Evolutionary conservation across 108 stramenopile genomes (phyloP), one percentile per base, ranked within the genome.

Genomic region (Nannochloropsis salina): DNA sequence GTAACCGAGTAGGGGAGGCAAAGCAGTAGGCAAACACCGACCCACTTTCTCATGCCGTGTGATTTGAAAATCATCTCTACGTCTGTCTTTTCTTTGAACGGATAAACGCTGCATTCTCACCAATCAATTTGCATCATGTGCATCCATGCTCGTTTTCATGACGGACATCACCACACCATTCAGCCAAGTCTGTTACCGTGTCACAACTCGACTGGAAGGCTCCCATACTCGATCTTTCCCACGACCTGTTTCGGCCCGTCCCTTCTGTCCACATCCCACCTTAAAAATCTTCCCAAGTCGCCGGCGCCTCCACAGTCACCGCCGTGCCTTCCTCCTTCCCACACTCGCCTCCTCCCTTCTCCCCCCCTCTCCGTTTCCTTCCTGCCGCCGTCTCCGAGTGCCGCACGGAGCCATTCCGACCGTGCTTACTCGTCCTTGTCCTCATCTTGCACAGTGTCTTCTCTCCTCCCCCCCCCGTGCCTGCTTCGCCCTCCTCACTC

Each of bases 261-360:
- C 8, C 61, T 74, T n/a, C 61, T 51, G 10, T 51, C 10, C 47
- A n/a, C 61, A 15, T 74, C n/a, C 61, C 61, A n/a, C 6, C 4
- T n/a, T 74, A 74, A 2, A 74, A n/a, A n/a, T 74, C 61, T n/a
- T 74, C 61, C 61, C 61, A 74, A n/a, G 3, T 74, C 15, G 61
- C 61, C 61, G 61, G 61, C 4, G 61, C 61, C 61, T 74, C 61
- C 61, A 74, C 61, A 6, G 61, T n/a, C 61, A 74, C 61, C 61
- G 15, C 61, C 61, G n/a, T n/a, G 4, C 61, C 61, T 6, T 8
- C 2, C 61, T 74, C n/a, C 61, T 74, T 74, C 2, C 0, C 3
- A 15, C 15, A n/a, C 61, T 74, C n/a, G 61, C 61, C 2, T 4
- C 20, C 61, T n/a, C 20, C 61, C 20, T 15, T n/a, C 61, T 15